These are phyloP conservation scores for Schoenoplectus tabernaemontani DNA, from an alignment of 202 grass and related monocot species.

Conservation along the genomic window DNA sequence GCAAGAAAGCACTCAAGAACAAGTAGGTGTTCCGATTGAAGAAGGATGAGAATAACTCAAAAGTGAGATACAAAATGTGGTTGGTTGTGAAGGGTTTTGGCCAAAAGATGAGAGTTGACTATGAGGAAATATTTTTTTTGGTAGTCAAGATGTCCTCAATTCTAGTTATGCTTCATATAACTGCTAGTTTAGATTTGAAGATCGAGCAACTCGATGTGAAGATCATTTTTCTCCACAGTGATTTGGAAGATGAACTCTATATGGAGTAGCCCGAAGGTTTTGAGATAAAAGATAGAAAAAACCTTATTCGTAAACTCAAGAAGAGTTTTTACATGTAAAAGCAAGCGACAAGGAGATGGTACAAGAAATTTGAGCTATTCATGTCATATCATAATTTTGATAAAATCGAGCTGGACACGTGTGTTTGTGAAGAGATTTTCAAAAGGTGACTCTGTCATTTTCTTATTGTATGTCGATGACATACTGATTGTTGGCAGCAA, in stretches of 20 bases:
- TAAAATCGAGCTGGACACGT: background rate
- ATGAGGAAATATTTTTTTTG: slow-evolving; percentile 8
- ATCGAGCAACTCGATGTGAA: slow-evolving; percentile 6
- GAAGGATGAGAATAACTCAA: background rate
- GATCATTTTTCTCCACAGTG: background rate
- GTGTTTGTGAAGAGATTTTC: background rate
- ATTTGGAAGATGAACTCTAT: background rate
- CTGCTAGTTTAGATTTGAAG: background rate
- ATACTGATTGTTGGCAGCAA: background rate
- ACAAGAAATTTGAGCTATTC: background rate
- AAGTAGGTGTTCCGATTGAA: slow-evolving; percentile 14
- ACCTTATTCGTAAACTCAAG: background rate
- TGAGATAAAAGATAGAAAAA: background rate
- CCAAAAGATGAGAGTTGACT: background rate
- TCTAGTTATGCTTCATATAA: background rate
- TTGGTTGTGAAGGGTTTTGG: background rate
- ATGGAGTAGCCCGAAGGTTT: background rate
- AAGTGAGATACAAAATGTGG: slow-evolving; percentile 1
- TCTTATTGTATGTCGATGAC: background rate
- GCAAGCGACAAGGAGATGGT: background rate
- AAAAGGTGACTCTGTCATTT: background rate
- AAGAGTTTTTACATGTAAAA: background rate
- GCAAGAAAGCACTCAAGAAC: slow-evolving; percentile 18
- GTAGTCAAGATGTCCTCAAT: slow-evolving; percentile 17
- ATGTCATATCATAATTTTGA: background rate